Conservation (phyloP, 257 asterid species). For the Linderniella brevidens region DNA sequence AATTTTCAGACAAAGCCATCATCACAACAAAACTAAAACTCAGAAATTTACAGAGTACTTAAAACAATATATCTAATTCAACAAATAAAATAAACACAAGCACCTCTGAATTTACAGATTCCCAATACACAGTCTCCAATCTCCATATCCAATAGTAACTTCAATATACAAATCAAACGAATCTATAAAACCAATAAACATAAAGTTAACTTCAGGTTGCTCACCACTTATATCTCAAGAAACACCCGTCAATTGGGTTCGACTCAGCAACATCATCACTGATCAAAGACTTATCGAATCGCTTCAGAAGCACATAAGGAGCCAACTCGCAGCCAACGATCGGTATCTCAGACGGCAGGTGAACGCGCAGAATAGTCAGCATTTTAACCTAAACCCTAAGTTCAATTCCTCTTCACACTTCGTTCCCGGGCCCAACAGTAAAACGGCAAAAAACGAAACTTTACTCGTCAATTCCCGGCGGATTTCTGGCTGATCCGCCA, state of each 20-base stretch:
- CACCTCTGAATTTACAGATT: too few relatives aligned
- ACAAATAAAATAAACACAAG: too few relatives aligned
- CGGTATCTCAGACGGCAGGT: slow-evolving; percentile 93
- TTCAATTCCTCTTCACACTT: slow-evolving; percentile 10
- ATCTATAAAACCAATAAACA: neutral
- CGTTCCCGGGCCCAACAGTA: slow-evolving; percentile 11
- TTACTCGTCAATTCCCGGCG: slow-evolving; percentile 26
- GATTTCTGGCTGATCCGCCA: slow-evolving; percentile 83
- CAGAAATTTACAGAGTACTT: too few relatives aligned
- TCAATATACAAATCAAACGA: neutral
- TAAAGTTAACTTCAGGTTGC: slow-evolving; percentile 4
- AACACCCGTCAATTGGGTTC: slow-evolving; percentile 53
- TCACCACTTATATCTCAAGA: slow-evolving; percentile 75
- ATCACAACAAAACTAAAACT: too few relatives aligned
- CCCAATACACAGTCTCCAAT: neutral
- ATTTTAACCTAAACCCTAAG: slow-evolving; percentile 25
- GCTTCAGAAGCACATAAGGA: slow-evolving; percentile 69
- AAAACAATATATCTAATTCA: too few relatives aligned
- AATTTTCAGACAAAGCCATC: too few relatives aligned
- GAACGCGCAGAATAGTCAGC: slow-evolving; percentile 87
- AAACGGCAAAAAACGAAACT: slow-evolving; percentile 13
- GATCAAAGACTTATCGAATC: slow-evolving; percentile 35
- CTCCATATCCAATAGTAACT: neutral
- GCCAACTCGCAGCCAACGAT: slow-evolving; percentile 90
- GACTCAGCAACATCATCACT: slow-evolving; percentile 68